Evolutionary conservation across 495 filamentous ascomycete genomes (phyloP).

Genomic region (Hypomontagnella monticulosa): DNA sequence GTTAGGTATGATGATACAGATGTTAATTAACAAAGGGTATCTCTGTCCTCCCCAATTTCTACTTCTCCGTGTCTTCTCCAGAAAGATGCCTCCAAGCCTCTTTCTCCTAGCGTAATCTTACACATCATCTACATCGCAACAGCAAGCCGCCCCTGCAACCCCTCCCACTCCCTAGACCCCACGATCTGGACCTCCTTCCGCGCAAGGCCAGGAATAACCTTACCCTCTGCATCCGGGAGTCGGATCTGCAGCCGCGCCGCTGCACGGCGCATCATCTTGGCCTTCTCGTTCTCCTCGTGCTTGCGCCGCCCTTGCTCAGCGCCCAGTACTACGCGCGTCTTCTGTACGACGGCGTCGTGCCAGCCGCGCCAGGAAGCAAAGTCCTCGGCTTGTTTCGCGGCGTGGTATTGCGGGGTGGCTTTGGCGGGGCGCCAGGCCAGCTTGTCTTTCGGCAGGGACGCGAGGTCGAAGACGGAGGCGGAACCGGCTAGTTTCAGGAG

Average conservation of each 20-base stretch:
- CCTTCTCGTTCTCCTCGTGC: conserved; percentile 31
- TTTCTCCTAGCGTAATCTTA: conserved; percentile 3
- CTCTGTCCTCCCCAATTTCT: neutral
- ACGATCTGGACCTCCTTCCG: conserved; percentile 53
- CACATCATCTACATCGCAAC: conserved; percentile 28
- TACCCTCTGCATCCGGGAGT: conserved; percentile 53
- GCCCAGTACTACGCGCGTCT: conserved; percentile 49
- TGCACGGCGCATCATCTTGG: conserved; percentile 47
- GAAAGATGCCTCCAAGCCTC: neutral
- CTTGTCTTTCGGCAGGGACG: conserved; percentile 59
- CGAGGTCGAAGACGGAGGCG: conserved; percentile 67
- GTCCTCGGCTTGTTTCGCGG: conserved; percentile 55
- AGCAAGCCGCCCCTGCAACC: conserved; percentile 47
- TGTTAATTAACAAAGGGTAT: conserved; percentile 28
- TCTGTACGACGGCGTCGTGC: conserved; percentile 49
- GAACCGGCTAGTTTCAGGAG: conserved; percentile 72
- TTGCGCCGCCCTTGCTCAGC: conserved; percentile 32
- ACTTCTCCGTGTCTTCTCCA: neutral
- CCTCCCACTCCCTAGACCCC: conserved; percentile 55
- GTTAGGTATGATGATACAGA: conserved; percentile 15
- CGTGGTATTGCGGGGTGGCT: conserved; percentile 56
- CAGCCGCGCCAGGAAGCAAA: conserved; percentile 54
- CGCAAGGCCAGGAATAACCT: conserved; percentile 37
- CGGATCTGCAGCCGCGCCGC: conserved; percentile 60
- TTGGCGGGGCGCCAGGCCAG: conserved; percentile 57